Percentiles rank a stretch among this genome's conserved stretches.
These are phyloP conservation scores for Thermothielavioides terrestris DNA, from an alignment of 495 filamentous ascomycete genomes.

Conservation along the genomic window DNA sequence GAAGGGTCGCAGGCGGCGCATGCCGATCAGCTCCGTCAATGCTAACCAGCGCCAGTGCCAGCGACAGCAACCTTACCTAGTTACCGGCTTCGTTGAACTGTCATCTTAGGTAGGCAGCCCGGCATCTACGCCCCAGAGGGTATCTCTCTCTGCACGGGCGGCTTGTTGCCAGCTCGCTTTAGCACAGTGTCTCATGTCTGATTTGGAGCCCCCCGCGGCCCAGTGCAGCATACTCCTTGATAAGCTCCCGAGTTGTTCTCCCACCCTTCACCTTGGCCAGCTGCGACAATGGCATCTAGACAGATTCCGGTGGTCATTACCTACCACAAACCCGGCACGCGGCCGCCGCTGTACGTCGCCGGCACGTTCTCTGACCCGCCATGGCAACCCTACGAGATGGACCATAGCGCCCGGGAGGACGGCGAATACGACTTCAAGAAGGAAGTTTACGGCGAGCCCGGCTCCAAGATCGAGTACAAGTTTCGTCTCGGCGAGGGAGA, in stretches of 20 bases:
- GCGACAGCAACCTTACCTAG: neutral
- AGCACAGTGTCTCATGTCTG: too few relatives aligned
- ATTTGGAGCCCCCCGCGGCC: too few relatives aligned
- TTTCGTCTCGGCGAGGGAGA: slow-evolving; percentile 55
- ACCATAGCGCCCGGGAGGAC: slow-evolving; percentile 33
- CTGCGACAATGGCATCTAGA: slow-evolving; percentile 29
- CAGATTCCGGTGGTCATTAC: slow-evolving; percentile 45
- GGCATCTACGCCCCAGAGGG: too few relatives aligned
- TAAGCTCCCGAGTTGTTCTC: neutral
- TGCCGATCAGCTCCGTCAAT: neutral
- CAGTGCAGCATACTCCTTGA: neutral
- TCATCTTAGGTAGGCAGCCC: too few relatives aligned
- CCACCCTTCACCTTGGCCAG: neutral
- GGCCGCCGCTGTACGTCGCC: slow-evolving; percentile 55
- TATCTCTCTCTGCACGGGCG: too few relatives aligned
- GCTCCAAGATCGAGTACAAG: slow-evolving; percentile 56
- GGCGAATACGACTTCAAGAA: slow-evolving; percentile 39
- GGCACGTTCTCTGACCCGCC: slow-evolving; percentile 56
- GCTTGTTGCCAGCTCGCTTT: too few relatives aligned
- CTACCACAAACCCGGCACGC: slow-evolving; percentile 46
- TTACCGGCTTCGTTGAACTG: neutral
- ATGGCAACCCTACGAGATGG: slow-evolving; percentile 57
- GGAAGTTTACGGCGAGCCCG: slow-evolving; percentile 37
- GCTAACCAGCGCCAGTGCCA: neutral
- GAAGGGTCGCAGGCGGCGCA: neutral